Evolutionary conservation across 2,329 filamentous ascomycete genomes (phyloP), one percentile per base, ranked within the genome.

Genomic region (Penicillium sp.): DNA sequence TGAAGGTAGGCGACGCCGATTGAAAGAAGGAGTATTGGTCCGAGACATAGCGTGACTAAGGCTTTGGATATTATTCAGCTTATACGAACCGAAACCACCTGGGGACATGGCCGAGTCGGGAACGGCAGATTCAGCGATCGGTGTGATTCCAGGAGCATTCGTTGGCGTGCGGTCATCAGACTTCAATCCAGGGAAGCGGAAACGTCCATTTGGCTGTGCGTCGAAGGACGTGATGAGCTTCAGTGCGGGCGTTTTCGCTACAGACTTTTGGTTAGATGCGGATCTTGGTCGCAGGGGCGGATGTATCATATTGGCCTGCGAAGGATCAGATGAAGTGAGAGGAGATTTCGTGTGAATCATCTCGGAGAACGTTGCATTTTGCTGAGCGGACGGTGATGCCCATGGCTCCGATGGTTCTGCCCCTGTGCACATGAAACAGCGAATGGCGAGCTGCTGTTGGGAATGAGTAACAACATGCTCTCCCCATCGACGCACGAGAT

Each of bases 191-290:
- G 79, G 84, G 74, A 90, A 85, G 72, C 84, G 85, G 49, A 86
- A 84, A 58, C 87, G 86, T 4, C 71, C 64, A 36, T 67, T 72
- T 0, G 67, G 60, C 32, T 75, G 69, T 7, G 65, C 53, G 19
- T 85, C 88, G 66, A 99, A 97, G 0, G 89, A 87, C 0, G 94
- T 97, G 65, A 97, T 95, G 2, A 97, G 82, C 71, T 95, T 96
- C 56, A 97, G 78, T 0, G 93, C 85, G 9, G 91, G 90, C 27
- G 88, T 87, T 76, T 95, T 95, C 11, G 87, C 85, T 47, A 90
- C 84, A 42, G 82, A 74, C 30, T 82, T 72, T 46, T 74, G 78
- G 9, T 74, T 81, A 82, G 59, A 82, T 76, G 69, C 83, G 79
- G 49, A 84, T 19, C 57, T 63, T 14, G 66, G 62, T 19, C 66